phyloP scores from a whole-genome alignment of 2,329 filamentous ascomycete species.

The Hypoxylon sp. region DNA sequence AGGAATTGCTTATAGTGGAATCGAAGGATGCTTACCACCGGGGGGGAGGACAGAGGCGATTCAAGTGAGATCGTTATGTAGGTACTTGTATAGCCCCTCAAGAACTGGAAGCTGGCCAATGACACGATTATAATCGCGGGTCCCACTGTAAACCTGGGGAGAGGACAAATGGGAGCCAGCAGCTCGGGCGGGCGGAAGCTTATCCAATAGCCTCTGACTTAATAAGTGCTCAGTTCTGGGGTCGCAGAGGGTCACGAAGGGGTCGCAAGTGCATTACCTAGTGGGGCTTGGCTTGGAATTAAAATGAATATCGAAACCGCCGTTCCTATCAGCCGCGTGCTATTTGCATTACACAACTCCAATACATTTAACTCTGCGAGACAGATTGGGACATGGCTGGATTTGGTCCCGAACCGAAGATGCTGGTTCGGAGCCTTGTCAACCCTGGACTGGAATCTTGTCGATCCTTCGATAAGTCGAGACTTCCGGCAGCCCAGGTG shows the following conservation, averaged over 20 bases:
- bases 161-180: conserved; percentile 42
- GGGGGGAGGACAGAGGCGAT: conserved; percentile 16
- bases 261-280: conserved; percentile 5
- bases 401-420: conserved; percentile 23
- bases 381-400: conserved; percentile 15
- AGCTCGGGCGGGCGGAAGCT: conserved; percentile 45
- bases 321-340: conserved; percentile 34
- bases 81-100: conserved; percentile 23
- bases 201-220: conserved; percentile 24
- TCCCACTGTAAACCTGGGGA: conserved; percentile 39
- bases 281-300: conserved; percentile 29
- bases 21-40: conserved; percentile 32
- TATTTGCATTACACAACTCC: background rate
- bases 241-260: conserved; percentile 10
- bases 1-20: conserved; percentile 19
- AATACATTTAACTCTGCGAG: conserved; percentile 15
- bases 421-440: conserved; percentile 7
- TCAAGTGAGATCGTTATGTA: conserved; percentile 20
- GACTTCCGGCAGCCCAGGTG: background rate
- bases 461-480: conserved; percentile 24
- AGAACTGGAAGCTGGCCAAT: conserved; percentile 27
- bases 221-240: conserved; percentile 10
- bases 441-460: conserved; percentile 6
- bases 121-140: background rate
- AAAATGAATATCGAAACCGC: conserved; percentile 26